Evolutionary conservation across 2,329 filamentous ascomycete genomes (phyloP).

Genomic region (Lasiodiplodia sp.): DNA sequence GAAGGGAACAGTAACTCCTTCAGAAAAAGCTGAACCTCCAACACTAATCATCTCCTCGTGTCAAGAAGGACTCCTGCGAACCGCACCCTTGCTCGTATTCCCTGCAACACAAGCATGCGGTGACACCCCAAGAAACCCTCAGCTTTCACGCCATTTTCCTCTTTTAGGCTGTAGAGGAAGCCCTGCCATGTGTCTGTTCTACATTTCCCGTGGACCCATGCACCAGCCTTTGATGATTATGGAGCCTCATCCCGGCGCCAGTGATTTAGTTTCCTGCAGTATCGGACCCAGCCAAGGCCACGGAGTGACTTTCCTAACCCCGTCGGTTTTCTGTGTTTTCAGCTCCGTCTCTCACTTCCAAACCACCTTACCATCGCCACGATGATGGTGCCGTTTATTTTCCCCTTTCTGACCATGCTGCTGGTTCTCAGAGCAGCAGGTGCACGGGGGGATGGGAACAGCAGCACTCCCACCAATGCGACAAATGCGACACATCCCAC

Average conservation of each 20-base stretch:
- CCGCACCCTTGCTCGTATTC: background rate
- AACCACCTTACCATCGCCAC: background rate
- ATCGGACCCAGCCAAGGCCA: background rate
- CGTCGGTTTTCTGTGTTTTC: background rate
- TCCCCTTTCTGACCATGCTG: background rate
- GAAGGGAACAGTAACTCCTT: background rate
- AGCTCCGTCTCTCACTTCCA: background rate
- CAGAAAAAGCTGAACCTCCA: background rate
- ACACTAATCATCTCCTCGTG: background rate
- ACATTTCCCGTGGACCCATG: background rate
- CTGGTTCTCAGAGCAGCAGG: background rate
- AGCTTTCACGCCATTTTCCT: conserved; percentile 2
- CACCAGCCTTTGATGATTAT: background rate
- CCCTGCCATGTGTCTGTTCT: background rate
- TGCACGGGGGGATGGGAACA: background rate
- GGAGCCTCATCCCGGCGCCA: background rate
- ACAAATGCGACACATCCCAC: background rate
- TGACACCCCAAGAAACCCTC: background rate
- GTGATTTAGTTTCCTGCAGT: background rate
- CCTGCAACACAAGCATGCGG: background rate
- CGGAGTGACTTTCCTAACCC: too few relatives aligned
- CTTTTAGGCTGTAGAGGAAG: background rate
- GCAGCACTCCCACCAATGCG: background rate
- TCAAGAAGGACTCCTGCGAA: background rate
- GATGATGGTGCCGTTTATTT: background rate